Evolutionary conservation across 768 basidiomycete species (phyloP).

Genomic region (Suillus discolor): DNA sequence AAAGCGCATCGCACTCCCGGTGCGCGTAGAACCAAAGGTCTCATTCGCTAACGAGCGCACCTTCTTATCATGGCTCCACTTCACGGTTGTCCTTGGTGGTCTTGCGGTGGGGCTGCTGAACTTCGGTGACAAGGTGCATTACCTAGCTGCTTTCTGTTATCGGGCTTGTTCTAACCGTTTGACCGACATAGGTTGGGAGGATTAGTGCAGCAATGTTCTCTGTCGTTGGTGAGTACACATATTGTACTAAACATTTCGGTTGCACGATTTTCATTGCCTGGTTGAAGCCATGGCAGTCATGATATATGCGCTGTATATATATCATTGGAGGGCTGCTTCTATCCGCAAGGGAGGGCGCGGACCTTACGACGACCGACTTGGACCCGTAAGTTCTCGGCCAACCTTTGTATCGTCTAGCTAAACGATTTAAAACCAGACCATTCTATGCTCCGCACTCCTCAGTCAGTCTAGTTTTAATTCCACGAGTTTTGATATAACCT

Average conservation of each 20-base stretch:
- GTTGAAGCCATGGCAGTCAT: conserved; percentile 90
- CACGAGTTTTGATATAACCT: neutral
- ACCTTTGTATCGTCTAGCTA: conserved; percentile 12
- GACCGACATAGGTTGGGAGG: conserved; percentile 71
- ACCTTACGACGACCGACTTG: conserved; percentile 95
- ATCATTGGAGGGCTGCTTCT: conserved; percentile 94
- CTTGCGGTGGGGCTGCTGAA: conserved; percentile 95
- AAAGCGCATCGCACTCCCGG: conserved; percentile 95
- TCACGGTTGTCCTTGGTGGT: conserved; percentile 96
- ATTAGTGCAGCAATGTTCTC: conserved; percentile 98
- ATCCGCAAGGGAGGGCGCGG: conserved; percentile 91
- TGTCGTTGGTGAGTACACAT: conserved; percentile 70
- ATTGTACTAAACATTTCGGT: neutral
- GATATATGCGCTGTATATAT: conserved; percentile 93
- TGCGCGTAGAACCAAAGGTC: conserved; percentile 93
- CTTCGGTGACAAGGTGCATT: conserved; percentile 89
- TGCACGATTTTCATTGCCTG: conserved; percentile 15
- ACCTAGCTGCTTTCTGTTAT: neutral
- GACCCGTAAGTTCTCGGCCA: conserved; percentile 70
- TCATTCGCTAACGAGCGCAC: conserved; percentile 95
- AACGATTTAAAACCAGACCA: conserved; percentile 52
- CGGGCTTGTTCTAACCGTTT: conserved; percentile 3
- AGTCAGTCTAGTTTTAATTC: conserved; percentile 42
- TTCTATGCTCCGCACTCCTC: conserved; percentile 81
- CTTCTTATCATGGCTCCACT: conserved; percentile 98